phyloP scores from a whole-genome alignment of 306 rosid species.

The Prunus mume region DNA sequence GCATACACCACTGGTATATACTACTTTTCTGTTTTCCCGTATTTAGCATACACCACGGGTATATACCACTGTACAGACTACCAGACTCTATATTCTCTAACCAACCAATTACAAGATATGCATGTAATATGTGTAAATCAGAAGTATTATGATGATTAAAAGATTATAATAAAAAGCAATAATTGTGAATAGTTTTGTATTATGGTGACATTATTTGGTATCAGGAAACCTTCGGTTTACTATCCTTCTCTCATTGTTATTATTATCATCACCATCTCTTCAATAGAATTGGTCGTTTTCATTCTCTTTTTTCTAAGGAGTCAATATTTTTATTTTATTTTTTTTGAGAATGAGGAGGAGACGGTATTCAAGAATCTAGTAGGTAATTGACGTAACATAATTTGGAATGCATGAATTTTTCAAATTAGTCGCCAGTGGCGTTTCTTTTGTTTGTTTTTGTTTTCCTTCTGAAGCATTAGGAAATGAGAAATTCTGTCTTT shows the following conservation, averaged over 20 bases:
- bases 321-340: not conserved
- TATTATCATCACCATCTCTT: not conserved
- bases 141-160: not conserved
- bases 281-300: not conserved
- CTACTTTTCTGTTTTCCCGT: not conserved
- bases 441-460: too few species aligned
- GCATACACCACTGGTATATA: not conserved
- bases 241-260: not conserved
- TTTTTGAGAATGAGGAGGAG: too few species aligned
- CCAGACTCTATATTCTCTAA: not conserved
- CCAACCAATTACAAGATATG: not conserved
- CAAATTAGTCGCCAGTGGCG: not conserved
- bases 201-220: not conserved
- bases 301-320: not conserved
- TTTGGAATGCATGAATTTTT: not conserved
- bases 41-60: not conserved
- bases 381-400: not conserved
- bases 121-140: not conserved
- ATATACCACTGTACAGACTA: not conserved
- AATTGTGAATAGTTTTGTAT: too few species aligned
- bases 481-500: not conserved
- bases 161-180: not conserved
- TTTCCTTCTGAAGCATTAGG: too few species aligned
- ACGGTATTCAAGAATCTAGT: not conserved
- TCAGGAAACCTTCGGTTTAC: not conserved